phyloP scores from a whole-genome alignment of 78 protist genomes.

The Dictyostelium intermedium region DNA sequence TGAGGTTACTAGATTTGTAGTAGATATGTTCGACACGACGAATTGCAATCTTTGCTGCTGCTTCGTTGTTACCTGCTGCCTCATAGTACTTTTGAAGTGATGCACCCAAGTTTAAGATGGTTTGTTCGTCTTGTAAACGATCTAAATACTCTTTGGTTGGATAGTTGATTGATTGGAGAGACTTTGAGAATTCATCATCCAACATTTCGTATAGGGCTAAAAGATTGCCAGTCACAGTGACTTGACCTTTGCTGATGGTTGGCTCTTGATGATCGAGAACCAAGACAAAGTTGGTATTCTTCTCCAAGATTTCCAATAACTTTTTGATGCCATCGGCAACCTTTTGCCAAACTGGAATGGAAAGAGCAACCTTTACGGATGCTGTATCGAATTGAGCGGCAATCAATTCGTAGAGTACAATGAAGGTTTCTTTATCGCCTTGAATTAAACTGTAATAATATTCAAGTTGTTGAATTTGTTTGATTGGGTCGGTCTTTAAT shows the following conservation, averaged over 20 bases:
- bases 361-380: conserved; percentile 49
- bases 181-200: conserved; percentile 88
- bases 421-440: conserved; percentile 59
- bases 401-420: conserved; percentile 63
- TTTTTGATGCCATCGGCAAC: conserved; percentile 26
- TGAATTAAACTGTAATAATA: conserved; percentile 6
- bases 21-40: conserved; percentile 85
- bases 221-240: conserved; percentile 49
- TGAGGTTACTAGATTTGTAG: conserved; percentile 49
- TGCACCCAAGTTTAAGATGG: conserved; percentile 30
- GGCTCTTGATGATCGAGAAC: conserved; percentile 24
- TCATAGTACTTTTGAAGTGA: conserved; percentile 75
- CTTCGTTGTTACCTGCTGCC: not conserved
- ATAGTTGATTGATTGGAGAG: conserved; percentile 87
- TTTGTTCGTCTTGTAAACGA: conserved; percentile 84
- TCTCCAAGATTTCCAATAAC: not conserved
- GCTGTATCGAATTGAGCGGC: conserved; percentile 81
- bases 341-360: conserved; percentile 60
- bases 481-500: conserved; percentile 59
- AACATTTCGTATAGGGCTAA: conserved; percentile 82
- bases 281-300: conserved; percentile 22
- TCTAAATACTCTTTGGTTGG: conserved; percentile 88
- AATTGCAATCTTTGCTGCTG: conserved; percentile 69
- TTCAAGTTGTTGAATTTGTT: conserved; percentile 57
- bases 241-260: conserved; percentile 10